A percentile compares a stretch with the other conserved stretches of the same genome.
phyloP scores from a whole-genome alignment of 2,329 filamentous ascomycete genomes.

The Colletotrichum scovillei region DNA sequence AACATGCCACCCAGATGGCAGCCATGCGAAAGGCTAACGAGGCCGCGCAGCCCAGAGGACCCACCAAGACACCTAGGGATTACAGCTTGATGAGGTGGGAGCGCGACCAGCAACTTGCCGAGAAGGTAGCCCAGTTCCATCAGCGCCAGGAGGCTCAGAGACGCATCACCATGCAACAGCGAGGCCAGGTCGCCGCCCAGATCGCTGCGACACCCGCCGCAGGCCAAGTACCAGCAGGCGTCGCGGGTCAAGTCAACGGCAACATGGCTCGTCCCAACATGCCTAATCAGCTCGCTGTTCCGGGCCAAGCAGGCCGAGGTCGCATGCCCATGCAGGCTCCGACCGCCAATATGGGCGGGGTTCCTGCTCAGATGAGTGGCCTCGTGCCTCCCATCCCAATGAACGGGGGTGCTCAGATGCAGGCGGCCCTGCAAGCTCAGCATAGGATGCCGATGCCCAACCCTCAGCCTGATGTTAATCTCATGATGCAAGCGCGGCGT shows the following conservation, averaged over 20 bases:
- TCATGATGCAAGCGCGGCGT: conserved; percentile 73
- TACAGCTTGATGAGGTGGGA: conserved; percentile 92
- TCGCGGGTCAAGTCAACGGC: conserved; percentile 38
- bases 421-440: conserved; percentile 66
- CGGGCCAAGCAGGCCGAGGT: conserved; percentile 56
- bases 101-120: conserved; percentile 76
- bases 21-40: conserved; percentile 87
- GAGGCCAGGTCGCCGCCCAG: conserved; percentile 55
- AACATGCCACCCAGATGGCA: conserved; percentile 80
- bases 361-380: conserved; percentile 62
- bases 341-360: conserved; percentile 60
- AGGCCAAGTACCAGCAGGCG: conserved; percentile 42
- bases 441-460: conserved; percentile 68
- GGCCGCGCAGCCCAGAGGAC: conserved; percentile 57
- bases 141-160: conserved; percentile 70
- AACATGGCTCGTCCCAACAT: conserved; percentile 54
- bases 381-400: conserved; percentile 68
- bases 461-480: conserved; percentile 61
- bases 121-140: conserved; percentile 66
- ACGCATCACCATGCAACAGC: conserved; percentile 57
- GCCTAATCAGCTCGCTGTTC: conserved; percentile 57
- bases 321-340: conserved; percentile 67
- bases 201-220: conserved; percentile 53
- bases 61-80: conserved; percentile 83
- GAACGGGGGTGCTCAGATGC: conserved; percentile 75